Base-by-base conservation (phyloP, 768 basidiomycete species). In the Thelephora ganbajun region DNA sequence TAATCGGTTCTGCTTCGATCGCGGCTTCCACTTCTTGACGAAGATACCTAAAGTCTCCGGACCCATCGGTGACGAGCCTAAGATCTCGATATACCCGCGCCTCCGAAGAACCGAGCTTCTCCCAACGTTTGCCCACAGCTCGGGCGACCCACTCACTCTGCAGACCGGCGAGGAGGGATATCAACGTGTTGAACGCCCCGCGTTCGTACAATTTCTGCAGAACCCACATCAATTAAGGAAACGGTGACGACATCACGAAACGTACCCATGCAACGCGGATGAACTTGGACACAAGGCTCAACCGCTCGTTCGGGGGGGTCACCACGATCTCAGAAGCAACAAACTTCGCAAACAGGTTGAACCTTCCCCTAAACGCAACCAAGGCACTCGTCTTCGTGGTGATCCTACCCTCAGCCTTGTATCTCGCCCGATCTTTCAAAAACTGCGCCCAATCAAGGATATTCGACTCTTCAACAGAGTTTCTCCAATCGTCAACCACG, bases 241-340 rank as follows among this genome's bases (percentile, higher is more conserved):
- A 34, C 9, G 5, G 45, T 42, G 50, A 9, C 34, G 14, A 34
- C 35, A 52, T 42, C 33, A 4, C 36, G 33, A 33, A 20, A 67
- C 81, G 59, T 54, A 90, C 89, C 72, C 79, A 89, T 35, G 91
- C 91, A 48, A 94, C 67, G 36, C 87, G 79, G 51, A 93, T 79
- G 59, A 94, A 83, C 64, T 90, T 92, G 49, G 66, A 68, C 44
- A 87, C 74, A 16, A 96, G 64, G 43, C 70, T 51, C 33, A 70
- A 72, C 16, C 91, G 73, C 46, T 87, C 79, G 46, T 62, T 62
- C 5, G 79, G 80, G 7, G 72, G 72, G 1, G 90, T 83, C 48
- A 89, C 64, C 19, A 90, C 73, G 46, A 94, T 74, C 65, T 96
- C 92, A 2, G 85, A 80, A 18, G 76, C 67, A 5, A 82, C 76